These are phyloP conservation scores for Aspergillus bertholletiae DNA, from an alignment of 495 filamentous ascomycete species.

Conservation along the genomic window DNA sequence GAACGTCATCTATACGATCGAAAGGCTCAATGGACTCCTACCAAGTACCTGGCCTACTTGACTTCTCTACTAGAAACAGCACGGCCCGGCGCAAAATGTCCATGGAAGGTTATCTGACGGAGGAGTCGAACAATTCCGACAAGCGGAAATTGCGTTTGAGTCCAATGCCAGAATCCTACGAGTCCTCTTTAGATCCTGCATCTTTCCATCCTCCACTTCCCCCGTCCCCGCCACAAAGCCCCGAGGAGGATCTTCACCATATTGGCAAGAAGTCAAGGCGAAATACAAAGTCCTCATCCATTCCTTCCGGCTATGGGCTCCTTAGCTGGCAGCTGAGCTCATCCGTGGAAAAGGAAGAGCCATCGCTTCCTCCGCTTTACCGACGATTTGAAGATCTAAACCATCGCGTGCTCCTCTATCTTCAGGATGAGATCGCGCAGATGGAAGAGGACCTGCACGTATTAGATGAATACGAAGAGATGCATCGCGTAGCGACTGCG, in stretches of 20 bases:
- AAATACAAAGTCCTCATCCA: slow-evolving; percentile 21
- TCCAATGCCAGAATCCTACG: slow-evolving; percentile 26
- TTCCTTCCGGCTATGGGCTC: slow-evolving; percentile 62
- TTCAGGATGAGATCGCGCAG: slow-evolving; percentile 83
- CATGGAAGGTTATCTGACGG: slow-evolving; percentile 14
- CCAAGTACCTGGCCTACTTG: slow-evolving; percentile 18
- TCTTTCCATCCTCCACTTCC: slow-evolving; percentile 27
- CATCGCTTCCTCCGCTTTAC: slow-evolving; percentile 65
- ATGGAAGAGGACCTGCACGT: slow-evolving; percentile 71
- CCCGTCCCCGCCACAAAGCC: slow-evolving; percentile 37
- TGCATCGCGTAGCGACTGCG: slow-evolving; percentile 51
- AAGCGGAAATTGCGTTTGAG: slow-evolving; percentile 17
- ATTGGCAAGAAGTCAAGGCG: slow-evolving; percentile 20
- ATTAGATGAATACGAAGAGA: slow-evolving; percentile 69
- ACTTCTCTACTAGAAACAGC: slow-evolving; percentile 25
- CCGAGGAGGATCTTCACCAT: slow-evolving; percentile 31
- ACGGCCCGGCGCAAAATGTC: slow-evolving; percentile 18
- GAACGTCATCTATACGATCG: slow-evolving; percentile 21
- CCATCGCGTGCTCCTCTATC: slow-evolving; percentile 77
- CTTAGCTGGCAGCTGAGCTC: slow-evolving; percentile 59
- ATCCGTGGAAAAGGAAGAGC: slow-evolving; percentile 27
- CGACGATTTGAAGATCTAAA: slow-evolving; percentile 82
- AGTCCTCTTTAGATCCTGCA: slow-evolving; percentile 19
- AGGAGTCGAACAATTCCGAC: slow-evolving; percentile 12
- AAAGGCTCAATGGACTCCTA: slow-evolving; percentile 21